These are phyloP conservation scores for Ogataea ganodermae DNA, from an alignment of 805 yeast species.

Conservation along the genomic window DNA sequence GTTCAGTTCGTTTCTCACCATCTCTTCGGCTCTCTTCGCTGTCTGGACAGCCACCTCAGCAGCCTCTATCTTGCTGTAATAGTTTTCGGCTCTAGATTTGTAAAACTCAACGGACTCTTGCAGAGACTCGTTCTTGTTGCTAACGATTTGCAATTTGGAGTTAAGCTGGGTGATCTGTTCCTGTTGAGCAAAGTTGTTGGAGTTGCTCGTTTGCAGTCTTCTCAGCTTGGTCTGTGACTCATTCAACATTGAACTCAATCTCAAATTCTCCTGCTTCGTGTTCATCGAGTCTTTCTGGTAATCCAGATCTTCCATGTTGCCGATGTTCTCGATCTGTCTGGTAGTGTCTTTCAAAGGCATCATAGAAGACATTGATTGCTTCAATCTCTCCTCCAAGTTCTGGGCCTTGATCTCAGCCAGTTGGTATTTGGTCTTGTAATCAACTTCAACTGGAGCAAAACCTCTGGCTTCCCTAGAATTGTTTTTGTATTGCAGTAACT, in stretches of 20 bases:
- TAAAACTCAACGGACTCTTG: conserved; percentile 58
- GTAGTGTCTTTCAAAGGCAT: conserved; percentile 34
- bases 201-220: conserved; percentile 31
- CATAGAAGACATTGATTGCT: conserved; percentile 34
- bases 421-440: conserved; percentile 48
- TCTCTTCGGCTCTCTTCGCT: conserved; percentile 61
- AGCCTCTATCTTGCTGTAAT: conserved; percentile 68
- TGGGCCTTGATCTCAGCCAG: conserved; percentile 47
- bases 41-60: conserved; percentile 74
- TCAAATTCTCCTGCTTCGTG: conserved; percentile 36
- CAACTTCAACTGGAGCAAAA: conserved; percentile 36
- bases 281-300: conserved; percentile 27
- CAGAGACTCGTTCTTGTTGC: conserved; percentile 57
- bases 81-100: conserved; percentile 72
- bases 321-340: conserved; percentile 12
- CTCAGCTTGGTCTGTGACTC: conserved; percentile 37
- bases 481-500: conserved; percentile 35
- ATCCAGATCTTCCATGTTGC: conserved; percentile 17
- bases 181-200: conserved; percentile 34
- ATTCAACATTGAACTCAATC: conserved; percentile 37
- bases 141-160: conserved; percentile 57
- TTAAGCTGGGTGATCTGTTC: conserved; percentile 47
- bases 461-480: conserved; percentile 37
- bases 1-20: conserved; percentile 51
- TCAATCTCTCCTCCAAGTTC: conserved; percentile 39